Evolutionary conservation across 1,284 basidiomycete species (phyloP).

Genomic region (Sanghuangporus sanghuang): DNA sequence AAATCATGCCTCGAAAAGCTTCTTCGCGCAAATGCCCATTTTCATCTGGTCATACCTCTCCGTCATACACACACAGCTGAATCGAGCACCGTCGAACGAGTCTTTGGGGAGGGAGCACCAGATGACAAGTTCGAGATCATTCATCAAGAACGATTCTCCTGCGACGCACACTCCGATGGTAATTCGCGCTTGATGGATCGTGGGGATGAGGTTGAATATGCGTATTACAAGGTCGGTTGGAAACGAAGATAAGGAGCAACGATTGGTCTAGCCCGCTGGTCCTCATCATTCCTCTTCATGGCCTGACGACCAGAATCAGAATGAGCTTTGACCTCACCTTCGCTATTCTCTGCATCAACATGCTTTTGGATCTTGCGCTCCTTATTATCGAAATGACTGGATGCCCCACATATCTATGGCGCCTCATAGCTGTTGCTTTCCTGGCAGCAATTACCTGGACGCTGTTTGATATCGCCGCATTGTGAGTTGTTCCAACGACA

Average conservation of each 20-base stretch:
- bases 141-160: constrained; percentile 47
- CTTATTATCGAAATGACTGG: no score
- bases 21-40: constrained; percentile 37
- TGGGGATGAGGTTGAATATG: constrained; percentile 53
- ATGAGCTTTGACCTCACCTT: no score
- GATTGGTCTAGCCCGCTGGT: neutral
- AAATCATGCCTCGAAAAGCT: constrained; percentile 48
- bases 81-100: constrained; percentile 48
- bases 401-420: no score
- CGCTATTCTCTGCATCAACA: no score
- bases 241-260: neutral
- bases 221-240: constrained; percentile 67
- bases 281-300: neutral
- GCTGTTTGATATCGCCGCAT: no score
- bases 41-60: constrained; percentile 74
- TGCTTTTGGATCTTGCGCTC: no score
- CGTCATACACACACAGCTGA: constrained; percentile 61
- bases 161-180: constrained; percentile 34
- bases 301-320: no score
- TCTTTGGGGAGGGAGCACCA: constrained; percentile 28
- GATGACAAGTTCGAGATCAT: constrained; percentile 34
- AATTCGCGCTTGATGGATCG: constrained; percentile 18
- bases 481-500: no score
- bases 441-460: no score
- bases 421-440: no score